Evolutionary conservation across 345 rosid species (phyloP).

Genomic region (Clarkia xantiana): DNA sequence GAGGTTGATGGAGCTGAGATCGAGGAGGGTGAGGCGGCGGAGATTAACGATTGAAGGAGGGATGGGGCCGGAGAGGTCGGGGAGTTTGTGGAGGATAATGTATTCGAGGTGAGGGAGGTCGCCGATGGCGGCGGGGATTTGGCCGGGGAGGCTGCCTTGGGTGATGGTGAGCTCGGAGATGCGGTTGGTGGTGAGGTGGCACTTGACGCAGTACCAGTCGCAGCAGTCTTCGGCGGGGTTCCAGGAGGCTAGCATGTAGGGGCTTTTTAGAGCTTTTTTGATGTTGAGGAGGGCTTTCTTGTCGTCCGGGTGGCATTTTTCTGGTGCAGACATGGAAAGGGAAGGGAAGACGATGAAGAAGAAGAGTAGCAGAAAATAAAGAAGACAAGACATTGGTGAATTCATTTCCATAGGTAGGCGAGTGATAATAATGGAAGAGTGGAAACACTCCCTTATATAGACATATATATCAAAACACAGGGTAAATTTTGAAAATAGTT

Average conservation of each 20-base stretch:
- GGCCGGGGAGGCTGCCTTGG: slow-evolving; percentile 8
- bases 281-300: slow-evolving; percentile 9
- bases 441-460: too few species aligned
- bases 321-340: not conserved
- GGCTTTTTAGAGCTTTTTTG: slow-evolving; percentile 6
- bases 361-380: slow-evolving; percentile 1
- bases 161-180: slow-evolving; percentile 36
- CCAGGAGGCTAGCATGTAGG: slow-evolving; percentile 10
- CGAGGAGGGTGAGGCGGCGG: slow-evolving; percentile 3
- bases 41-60: slow-evolving; percentile 4
- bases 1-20: slow-evolving; percentile 7
- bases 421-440: too few species aligned
- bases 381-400: too few species aligned
- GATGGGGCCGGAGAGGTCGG: slow-evolving; percentile 13
- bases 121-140: slow-evolving; percentile 6
- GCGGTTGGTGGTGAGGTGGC: slow-evolving; percentile 41
- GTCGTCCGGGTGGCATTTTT: slow-evolving; percentile 10
- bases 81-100: slow-evolving; percentile 9
- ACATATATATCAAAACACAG: too few species aligned
- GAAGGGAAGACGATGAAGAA: not conserved
- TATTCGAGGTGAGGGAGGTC: slow-evolving; percentile 10
- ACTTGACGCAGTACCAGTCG: too few species aligned
- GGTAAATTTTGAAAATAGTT: too few species aligned
- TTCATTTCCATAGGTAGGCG: too few species aligned
- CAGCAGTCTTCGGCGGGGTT: slow-evolving; percentile 15